Evolutionary conservation across 2,329 filamentous ascomycete species (phyloP).

Genomic region (Pseudopyricularia cyperi): DNA sequence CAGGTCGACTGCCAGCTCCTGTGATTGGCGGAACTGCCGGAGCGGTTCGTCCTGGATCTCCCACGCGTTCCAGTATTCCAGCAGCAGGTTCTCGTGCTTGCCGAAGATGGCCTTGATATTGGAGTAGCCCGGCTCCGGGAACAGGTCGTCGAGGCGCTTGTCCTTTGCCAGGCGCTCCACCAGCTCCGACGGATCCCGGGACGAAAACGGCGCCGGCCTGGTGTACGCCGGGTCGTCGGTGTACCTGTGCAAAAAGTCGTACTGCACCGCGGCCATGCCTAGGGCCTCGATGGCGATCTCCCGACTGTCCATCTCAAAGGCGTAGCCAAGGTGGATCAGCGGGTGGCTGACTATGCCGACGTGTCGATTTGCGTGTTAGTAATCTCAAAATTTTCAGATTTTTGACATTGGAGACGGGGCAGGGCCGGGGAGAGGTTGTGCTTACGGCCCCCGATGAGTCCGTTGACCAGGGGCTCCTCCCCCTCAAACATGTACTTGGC

Average conservation of each 20-base stretch:
- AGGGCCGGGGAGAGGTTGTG: slow-evolving; percentile 6
- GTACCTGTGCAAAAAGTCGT: slow-evolving; percentile 50
- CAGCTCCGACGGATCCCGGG: slow-evolving; percentile 54
- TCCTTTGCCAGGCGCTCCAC: slow-evolving; percentile 59
- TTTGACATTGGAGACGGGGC: not conserved
- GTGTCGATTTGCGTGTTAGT: not conserved
- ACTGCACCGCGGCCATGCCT: slow-evolving; percentile 46
- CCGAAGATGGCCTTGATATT: slow-evolving; percentile 59
- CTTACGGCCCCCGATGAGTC: slow-evolving; percentile 66
- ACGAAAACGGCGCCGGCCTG: slow-evolving; percentile 42
- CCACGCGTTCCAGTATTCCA: slow-evolving; percentile 93
- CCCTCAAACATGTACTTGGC: slow-evolving; percentile 64
- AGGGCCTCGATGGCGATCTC: slow-evolving; percentile 86
- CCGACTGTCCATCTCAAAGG: slow-evolving; percentile 73
- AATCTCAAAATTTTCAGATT: not conserved
- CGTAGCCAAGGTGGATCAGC: slow-evolving; percentile 91
- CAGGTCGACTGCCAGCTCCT: slow-evolving; percentile 47
- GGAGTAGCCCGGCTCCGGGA: slow-evolving; percentile 39
- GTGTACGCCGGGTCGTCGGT: slow-evolving; percentile 64
- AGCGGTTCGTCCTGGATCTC: slow-evolving; percentile 48
- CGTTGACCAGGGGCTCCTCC: slow-evolving; percentile 67
- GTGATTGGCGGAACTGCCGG: slow-evolving; percentile 63
- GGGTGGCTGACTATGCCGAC: slow-evolving; percentile 61
- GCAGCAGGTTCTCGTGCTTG: slow-evolving; percentile 52
- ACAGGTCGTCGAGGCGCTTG: slow-evolving; percentile 53